Conservation (phyloP, 352 stramenopile species). For the Phytophthora chlamydospora region DNA sequence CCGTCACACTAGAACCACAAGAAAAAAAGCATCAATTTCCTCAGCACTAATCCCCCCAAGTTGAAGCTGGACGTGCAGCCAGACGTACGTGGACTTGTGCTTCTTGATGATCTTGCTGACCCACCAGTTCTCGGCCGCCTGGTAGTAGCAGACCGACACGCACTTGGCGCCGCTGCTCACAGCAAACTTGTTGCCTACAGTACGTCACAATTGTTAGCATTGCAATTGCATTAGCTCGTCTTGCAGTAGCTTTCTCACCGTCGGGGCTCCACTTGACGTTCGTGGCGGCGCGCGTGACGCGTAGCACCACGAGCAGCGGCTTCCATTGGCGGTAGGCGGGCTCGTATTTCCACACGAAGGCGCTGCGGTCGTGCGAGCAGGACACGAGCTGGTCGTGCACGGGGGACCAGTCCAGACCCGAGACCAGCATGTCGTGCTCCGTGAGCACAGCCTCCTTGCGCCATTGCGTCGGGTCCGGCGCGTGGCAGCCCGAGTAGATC, state of each 20-base stretch:
- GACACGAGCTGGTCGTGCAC: conserved; percentile 95
- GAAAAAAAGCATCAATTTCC: background rate
- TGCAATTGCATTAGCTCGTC: background rate
- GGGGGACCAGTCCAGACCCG: conserved; percentile 92
- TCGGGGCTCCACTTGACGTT: conserved; percentile 95
- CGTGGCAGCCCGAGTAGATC: conserved; percentile 90
- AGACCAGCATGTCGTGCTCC: conserved; percentile 94
- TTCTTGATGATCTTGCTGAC: conserved; percentile 97
- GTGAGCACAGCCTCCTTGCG: conserved; percentile 86
- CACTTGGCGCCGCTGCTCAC: conserved; percentile 93
- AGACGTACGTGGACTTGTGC: conserved; percentile 94
- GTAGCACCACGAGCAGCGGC: conserved; percentile 91
- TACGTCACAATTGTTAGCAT: conserved; percentile 8
- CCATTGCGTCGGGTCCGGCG: conserved; percentile 79
- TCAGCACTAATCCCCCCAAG: background rate
- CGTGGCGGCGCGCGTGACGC: conserved; percentile 91
- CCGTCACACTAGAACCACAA: conserved; percentile 43
- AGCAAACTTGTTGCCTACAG: conserved; percentile 91
- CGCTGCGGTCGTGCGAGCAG: conserved; percentile 94
- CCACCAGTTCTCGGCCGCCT: conserved; percentile 94
- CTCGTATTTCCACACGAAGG: conserved; percentile 95
- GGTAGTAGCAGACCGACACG: conserved; percentile 94
- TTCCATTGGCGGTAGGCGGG: conserved; percentile 89
- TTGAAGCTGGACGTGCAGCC: conserved; percentile 8
- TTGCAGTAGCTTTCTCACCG: conserved; percentile 39